Conservation (phyloP, 768 basidiomycete species). For the Amanita phalloides region DNA sequence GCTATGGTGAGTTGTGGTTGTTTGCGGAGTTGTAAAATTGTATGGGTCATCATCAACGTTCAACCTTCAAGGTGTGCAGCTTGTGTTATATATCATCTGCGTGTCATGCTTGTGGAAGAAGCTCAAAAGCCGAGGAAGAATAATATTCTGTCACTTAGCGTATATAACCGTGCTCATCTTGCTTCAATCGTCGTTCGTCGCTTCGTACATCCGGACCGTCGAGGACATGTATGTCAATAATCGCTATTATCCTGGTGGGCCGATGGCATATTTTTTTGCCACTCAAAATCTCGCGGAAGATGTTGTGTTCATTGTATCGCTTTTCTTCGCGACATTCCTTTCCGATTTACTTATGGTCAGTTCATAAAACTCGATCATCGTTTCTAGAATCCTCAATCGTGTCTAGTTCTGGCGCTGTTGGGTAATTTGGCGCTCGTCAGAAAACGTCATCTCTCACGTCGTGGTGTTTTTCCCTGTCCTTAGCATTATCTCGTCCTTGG, state of each 20-base stretch:
- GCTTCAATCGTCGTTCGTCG: not conserved
- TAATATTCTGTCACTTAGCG: not conserved
- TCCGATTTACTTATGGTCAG: not conserved
- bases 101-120: not conserved
- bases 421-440: no score
- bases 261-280: conserved; percentile 34
- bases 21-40: no score
- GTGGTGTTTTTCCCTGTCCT: not conserved
- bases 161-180: not conserved
- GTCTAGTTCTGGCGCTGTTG: not conserved
- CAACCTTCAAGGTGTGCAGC: not conserved
- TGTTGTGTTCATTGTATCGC: not conserved
- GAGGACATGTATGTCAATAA: conserved; percentile 33
- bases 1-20: no score
- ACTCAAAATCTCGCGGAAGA: not conserved
- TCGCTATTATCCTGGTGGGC: conserved; percentile 29
- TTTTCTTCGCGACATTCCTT: not conserved
- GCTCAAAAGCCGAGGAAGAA: not conserved
- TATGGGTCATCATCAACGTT: no score
- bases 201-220: conserved; percentile 20
- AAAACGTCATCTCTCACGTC: not conserved
- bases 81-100: not conserved
- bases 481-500: not conserved
- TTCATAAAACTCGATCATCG: not conserved
- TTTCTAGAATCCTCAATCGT: not conserved